A percentile compares a stretch with the other conserved stretches of the same genome.
Evolutionary conservation across 2,329 filamentous ascomycete genomes (phyloP).

Genomic region (Rhynchosporium secalis): DNA sequence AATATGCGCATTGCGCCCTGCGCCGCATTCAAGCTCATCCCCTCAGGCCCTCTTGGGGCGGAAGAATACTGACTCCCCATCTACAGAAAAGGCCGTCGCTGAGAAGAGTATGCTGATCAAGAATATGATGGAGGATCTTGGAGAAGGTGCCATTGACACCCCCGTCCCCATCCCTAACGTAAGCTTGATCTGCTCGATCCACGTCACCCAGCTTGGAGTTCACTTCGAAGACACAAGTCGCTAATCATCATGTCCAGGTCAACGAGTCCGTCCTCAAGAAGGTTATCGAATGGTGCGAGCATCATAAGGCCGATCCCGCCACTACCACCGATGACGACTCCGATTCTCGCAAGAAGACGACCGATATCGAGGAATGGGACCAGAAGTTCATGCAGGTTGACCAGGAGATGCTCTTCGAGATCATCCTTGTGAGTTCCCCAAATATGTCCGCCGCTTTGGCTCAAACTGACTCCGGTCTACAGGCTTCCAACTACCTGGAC

Average conservation of each 20-base stretch:
- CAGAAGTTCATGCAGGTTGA: conserved; percentile 99
- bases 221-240: conserved; percentile 16
- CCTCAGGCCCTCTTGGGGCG: neutral
- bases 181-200: conserved; percentile 36
- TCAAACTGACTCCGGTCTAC: conserved; percentile 23
- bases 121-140: conserved; percentile 96
- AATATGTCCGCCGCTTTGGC: neutral
- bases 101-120: conserved; percentile 95
- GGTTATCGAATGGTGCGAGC: conserved; percentile 96
- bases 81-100: conserved; percentile 73
- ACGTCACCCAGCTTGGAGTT: neutral
- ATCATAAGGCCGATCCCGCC: conserved; percentile 89
- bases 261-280: conserved; percentile 93
- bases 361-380: conserved; percentile 99
- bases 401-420: conserved; percentile 99
- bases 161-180: conserved; percentile 81
- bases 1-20: conserved; percentile 16
- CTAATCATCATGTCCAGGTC: conserved; percentile 53
- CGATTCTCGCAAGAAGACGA: conserved; percentile 95
- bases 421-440: conserved; percentile 76
- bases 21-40: conserved; percentile 2
- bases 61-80: conserved; percentile 22
- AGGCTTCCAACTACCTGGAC: conserved; percentile 98
- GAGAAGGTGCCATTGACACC: conserved; percentile 55
- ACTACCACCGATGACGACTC: conserved; percentile 82